Evolutionary conservation across 306 rosid species (phyloP).

Genomic region (Corylus americana): DNA sequence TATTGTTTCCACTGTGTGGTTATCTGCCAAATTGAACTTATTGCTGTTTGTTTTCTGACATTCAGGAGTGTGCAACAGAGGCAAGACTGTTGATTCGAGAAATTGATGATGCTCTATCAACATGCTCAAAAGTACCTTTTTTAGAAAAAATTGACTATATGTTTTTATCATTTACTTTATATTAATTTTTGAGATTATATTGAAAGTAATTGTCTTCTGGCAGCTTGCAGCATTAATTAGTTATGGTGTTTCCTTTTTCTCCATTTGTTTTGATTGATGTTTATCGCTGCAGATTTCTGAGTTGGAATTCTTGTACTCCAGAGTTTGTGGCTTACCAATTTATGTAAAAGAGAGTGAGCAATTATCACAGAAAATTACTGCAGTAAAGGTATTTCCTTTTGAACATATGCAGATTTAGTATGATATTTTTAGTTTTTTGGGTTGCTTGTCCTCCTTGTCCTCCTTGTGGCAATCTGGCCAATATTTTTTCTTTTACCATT

Average conservation of each 20-base stretch:
- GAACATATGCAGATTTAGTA: conserved; percentile 7
- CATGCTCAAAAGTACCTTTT: conserved; percentile 50
- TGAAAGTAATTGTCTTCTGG: conserved; percentile 15
- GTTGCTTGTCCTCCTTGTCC: conserved; percentile 1
- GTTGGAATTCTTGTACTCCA: conserved; percentile 73
- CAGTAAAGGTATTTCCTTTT: conserved; percentile 53
- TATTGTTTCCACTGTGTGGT: conserved; percentile 21
- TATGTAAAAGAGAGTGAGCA: conserved; percentile 58
- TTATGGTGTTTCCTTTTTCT: conserved; percentile 34
- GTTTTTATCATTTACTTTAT: conserved; percentile 15
- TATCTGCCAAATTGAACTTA: conserved; percentile 23
- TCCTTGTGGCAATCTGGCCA: not conserved
- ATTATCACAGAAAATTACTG: conserved; percentile 52
- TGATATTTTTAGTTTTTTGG: not conserved
- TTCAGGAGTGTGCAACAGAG: conserved; percentile 70
- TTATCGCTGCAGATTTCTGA: conserved; percentile 64
- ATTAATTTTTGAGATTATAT: conserved; percentile 5
- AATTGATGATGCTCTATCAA: conserved; percentile 51
- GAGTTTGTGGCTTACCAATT: conserved; percentile 63
- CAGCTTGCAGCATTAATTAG: conserved; percentile 17
- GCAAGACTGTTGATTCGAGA: conserved; percentile 62
- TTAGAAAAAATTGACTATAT: not conserved
- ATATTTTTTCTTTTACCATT: not conserved
- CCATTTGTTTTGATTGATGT: conserved; percentile 32
- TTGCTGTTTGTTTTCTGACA: conserved; percentile 15